Base-by-base conservation (phyloP, 2,329 filamentous ascomycete genomes). In the Aureobasidium musti region DNA sequence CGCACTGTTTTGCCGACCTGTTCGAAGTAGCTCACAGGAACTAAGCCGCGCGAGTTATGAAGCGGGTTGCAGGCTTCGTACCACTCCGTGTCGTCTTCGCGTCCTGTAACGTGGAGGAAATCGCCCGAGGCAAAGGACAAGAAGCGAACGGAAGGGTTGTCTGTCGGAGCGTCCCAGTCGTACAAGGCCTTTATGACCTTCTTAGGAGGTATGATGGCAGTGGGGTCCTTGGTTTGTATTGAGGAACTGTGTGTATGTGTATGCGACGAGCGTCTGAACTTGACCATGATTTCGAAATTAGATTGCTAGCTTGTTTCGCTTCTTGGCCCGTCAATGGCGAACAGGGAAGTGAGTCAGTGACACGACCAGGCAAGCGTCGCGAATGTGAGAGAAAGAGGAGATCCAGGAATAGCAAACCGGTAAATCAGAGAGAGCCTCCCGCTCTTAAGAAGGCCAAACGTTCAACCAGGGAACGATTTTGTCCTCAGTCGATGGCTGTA, bases 181-280 rank as follows among this genome's bases (percentile, higher is more conserved):
- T 96, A 97, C 67, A 97, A 89, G 35, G 95, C 95, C 82, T 94
- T 92, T 78, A 99, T 99, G 68, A 99, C 93, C 88, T 96, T 97
- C 80, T 96, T 97, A 1, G 93, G 93, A 63, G 93, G 92, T 30
- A 95, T 86, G 75, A 97, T 96, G 63, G 92, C 92, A 71, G 94
- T 86, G 47, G 91, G 90, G 66, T 92, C 90, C 78, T 97, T 97
- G 70, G 90, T 89, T 19, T 89, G 87, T 72, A 96, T 90, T 67
- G 90, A 89, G 72, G 91, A 84, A 23, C 33, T 33, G 60, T 64
- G 60, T 5, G 41, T 52, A 35, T 64, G 60, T 49, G 49, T 53
- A 45, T 64, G 61, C 49, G 61, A 53, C 35, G 61, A 54, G 35
- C 57, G 26, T 35, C 59, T 50, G 59, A 63, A 63, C 26, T 52